Evolutionary conservation across 2,329 filamentous ascomycete genomes (phyloP).

Genomic region (Hypoxylon sp.): DNA sequence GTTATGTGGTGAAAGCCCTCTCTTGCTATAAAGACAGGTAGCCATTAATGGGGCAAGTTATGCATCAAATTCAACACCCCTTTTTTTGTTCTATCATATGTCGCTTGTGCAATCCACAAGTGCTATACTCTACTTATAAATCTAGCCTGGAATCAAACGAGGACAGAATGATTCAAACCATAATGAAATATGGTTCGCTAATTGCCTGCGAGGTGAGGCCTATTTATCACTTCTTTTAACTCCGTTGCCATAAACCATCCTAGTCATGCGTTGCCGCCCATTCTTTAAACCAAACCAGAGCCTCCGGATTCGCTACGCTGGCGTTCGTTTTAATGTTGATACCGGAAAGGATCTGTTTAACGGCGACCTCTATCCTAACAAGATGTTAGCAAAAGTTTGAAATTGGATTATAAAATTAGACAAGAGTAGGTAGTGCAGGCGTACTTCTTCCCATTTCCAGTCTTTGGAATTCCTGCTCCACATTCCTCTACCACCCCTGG

Average conservation of each 20-base stretch:
- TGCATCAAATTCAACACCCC: constrained; percentile 19
- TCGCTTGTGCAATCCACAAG: not conserved
- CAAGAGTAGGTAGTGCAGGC: constrained; percentile 55
- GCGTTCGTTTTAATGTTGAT: constrained; percentile 89
- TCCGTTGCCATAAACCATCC: not conserved
- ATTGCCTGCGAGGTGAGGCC: not conserved
- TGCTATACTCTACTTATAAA: not conserved
- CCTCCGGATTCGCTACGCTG: constrained; percentile 92
- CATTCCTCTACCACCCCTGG: constrained; percentile 86
- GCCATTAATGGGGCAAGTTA: not conserved
- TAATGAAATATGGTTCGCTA: not conserved
- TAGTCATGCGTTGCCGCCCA: constrained; percentile 74
- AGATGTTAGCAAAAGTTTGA: constrained; percentile 22
- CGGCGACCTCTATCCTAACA: constrained; percentile 86
- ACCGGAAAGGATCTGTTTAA: constrained; percentile 95
- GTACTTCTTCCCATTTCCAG: constrained; percentile 95
- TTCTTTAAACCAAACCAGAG: constrained; percentile 86
- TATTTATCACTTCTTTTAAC: not conserved
- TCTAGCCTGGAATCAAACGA: not conserved
- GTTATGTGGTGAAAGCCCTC: constrained; percentile 62
- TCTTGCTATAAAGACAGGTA: not conserved
- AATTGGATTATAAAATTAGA: constrained; percentile 27
- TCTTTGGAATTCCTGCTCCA: constrained; percentile 86
- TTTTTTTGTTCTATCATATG: not conserved
- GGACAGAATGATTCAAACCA: not conserved